Conservation (phyloP, 2,329 filamentous ascomycete species). For the Onygena corvina region DNA sequence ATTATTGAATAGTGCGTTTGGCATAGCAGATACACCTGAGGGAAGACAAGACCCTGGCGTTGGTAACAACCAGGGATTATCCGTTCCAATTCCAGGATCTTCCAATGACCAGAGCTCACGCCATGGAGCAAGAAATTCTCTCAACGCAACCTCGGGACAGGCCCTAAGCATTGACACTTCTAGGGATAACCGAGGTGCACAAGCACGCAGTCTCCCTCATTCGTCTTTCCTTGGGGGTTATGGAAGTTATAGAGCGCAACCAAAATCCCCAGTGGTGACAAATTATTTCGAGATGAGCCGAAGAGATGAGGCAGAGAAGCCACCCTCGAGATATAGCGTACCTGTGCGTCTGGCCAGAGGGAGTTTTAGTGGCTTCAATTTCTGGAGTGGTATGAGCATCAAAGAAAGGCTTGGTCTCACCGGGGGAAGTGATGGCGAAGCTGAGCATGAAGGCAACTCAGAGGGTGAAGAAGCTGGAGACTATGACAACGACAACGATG, state of each 20-base stretch:
- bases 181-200: neutral
- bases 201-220: slow-evolving; percentile 7
- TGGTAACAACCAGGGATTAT: neutral
- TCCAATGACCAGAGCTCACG: neutral
- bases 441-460: slow-evolving; percentile 10
- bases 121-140: slow-evolving; percentile 1
- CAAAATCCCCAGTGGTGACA: slow-evolving; percentile 10
- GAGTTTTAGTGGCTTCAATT: slow-evolving; percentile 3
- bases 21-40: neutral
- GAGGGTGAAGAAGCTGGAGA: slow-evolving; percentile 11
- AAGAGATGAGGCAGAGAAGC: slow-evolving; percentile 1
- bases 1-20: slow-evolving; percentile 15
- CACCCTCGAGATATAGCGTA: neutral
- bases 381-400: slow-evolving; percentile 5
- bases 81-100: neutral
- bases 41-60: neutral
- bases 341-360: neutral
- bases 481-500: slow-evolving; percentile 25
- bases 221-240: neutral
- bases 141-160: neutral
- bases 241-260: neutral
- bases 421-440: slow-evolving; percentile 12
- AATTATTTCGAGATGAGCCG: slow-evolving; percentile 13
- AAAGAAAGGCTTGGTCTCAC: slow-evolving; percentile 5
- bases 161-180: neutral